Base-by-base conservation (phyloP, 805 yeast species). In the Candida incommunis region DNA sequence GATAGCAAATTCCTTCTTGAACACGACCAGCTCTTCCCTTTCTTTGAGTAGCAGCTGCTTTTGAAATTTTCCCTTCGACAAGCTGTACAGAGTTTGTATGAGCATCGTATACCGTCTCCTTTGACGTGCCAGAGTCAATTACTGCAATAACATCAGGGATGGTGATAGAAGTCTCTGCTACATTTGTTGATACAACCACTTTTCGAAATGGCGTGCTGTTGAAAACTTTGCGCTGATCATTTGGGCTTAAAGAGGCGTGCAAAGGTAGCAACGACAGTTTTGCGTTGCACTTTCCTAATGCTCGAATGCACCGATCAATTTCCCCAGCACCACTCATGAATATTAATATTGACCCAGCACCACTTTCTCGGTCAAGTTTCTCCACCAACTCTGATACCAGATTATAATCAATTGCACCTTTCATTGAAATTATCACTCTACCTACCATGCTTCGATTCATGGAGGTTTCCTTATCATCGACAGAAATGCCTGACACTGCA, bases 21-120 rank as follows among this genome's bases (percentile, higher is more conserved):
- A 90, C 86, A 74, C 98, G 88, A 50, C 98, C 98, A n/a, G 96
- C 90, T 68, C 98, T 82, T 60, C 98, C 98, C 60, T 95, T 71
- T 65, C 98, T 74, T 62, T 90, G 98, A 21, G 77, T 74, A 21
- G 80, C 80, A 55, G 94, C 95, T 0, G 97, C 96, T 50, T 74
- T 75, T 0, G 97, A 88, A 21, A 86, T 85, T 86, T 95, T 90
- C 3, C 71, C 69, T 54, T 90, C 96, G 3, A 77, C 68, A 41
- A 90, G 68, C 45, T 74, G 74, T 0, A 92, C 78, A 3, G 87
- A 73, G 52, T 82, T 82, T 15, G 77, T 67, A 29, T 65, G 68
- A 0, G 85, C 55, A 57, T 85, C 88, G 56, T 78, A 90, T 23
- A 75, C 72, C 54, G 84, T 74, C 15, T 79, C 78, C 55, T 90